Evolutionary conservation across 2,329 filamentous ascomycete species (phyloP), one percentile per base, ranked within the genome.

Genomic region (Colletotrichum orbiculare): DNA sequence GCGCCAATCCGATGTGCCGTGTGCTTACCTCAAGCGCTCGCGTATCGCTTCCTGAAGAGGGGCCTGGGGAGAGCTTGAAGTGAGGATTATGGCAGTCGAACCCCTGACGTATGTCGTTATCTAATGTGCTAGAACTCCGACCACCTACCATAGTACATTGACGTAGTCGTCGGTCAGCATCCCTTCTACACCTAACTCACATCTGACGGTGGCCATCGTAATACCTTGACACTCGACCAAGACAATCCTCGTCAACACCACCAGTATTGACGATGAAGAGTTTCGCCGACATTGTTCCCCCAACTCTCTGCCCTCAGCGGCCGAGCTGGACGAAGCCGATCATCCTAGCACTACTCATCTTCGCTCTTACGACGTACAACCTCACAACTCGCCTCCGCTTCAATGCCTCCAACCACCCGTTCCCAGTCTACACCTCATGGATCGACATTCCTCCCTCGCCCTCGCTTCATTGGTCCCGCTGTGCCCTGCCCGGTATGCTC

Each of bases 381-480:
- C 60, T 66, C 7, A n/a, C 34, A 54, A 59, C 41, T 42, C 41
- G 10, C n/a, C 60, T 60, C 33, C 42, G 54, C 25, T 13, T 33
- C 6, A 25, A 7, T 8, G 37, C 17, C 2, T 17, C 12, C 25
- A 25, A 5, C 4, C 33, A 39, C 15, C 43, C 48, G 8, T 54
- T 54, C 38, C 49, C 43, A 5, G 47, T 66, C 42, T 67, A 66
- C 55, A 56, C 43, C 39, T 54, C 65, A 50, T 71, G 66, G 67
- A 60, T 65, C 57, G 45, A 82, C 78, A 82, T 84, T 56, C 70
- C 70, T 7, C 78, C 82, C n/a, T 82, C 76, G 66, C 72, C 79
- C 67, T 77, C 81, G 56, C 75, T 84, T 5, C 68, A 71, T 66
- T 84, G 81, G 80, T 75, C 79, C 53, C 76, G 77, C 52, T 84